Conservation (phyloP, 1,139 yeast species). For the Yamadazyma membranifaciens region DNA sequence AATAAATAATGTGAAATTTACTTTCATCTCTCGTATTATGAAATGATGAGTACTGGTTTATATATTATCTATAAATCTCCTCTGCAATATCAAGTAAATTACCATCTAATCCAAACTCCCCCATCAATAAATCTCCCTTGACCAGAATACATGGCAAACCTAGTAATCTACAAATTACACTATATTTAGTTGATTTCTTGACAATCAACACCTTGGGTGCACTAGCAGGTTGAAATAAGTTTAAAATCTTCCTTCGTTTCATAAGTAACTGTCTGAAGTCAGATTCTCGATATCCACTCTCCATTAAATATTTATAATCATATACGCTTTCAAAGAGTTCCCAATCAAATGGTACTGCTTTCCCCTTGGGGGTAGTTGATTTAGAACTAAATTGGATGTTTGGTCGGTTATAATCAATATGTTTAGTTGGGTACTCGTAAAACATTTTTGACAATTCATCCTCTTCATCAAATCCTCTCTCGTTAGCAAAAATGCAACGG, state of each 20-base stretch:
- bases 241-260: constrained; percentile 6
- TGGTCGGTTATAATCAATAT: constrained; percentile 13
- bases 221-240: constrained; percentile 10
- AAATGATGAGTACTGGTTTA: too few relatives aligned
- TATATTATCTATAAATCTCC: too few relatives aligned
- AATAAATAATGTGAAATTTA: too few relatives aligned
- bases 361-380: constrained; percentile 1
- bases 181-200: not conserved
- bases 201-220: constrained; percentile 12
- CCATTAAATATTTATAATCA: constrained; percentile 5
- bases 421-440: constrained; percentile 14
- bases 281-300: constrained; percentile 4
- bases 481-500: constrained; percentile 8
- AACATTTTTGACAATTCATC: constrained; percentile 11
- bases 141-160: constrained; percentile 10
- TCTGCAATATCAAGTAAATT: too few relatives aligned
- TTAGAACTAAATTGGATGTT: constrained; percentile 4
- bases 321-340: constrained; percentile 6
- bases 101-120: constrained; percentile 13
- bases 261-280: constrained; percentile 3
- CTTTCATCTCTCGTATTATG: too few relatives aligned
- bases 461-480: constrained; percentile 10
- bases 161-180: constrained; percentile 5
- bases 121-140: constrained; percentile 1
- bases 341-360: constrained; percentile 10